phyloP scores from a whole-genome alignment of 2,329 filamentous ascomycete species.

The Cladosporium sp. region DNA sequence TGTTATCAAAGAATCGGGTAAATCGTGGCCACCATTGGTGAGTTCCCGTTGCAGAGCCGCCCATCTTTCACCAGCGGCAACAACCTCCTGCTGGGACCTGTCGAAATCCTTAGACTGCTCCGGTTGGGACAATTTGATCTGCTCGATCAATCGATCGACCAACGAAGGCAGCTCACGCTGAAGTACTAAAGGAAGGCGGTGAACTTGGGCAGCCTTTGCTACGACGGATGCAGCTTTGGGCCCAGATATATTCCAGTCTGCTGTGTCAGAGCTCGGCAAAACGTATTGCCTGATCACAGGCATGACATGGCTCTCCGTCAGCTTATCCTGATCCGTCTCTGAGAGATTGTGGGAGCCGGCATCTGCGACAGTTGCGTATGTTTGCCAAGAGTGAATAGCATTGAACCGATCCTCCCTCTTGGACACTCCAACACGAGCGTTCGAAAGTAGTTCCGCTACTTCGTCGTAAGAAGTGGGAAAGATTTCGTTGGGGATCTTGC shows the following conservation, averaged over 20 bases:
- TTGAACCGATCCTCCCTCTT: conserved; percentile 71
- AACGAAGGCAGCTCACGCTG: conserved; percentile 58
- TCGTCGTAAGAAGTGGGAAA: conserved; percentile 53
- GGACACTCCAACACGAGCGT: conserved; percentile 67
- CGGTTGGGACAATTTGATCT: conserved; percentile 70
- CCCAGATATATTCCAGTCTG: conserved; percentile 49
- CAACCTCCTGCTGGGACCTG: conserved; percentile 66
- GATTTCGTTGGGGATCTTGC: conserved; percentile 50
- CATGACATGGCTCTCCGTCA: conserved; percentile 46
- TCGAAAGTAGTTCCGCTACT: conserved; percentile 58
- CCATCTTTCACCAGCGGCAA: conserved; percentile 61
- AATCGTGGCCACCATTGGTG: conserved; percentile 25
- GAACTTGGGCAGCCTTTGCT: conserved; percentile 23
- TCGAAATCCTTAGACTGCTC: conserved; percentile 76
- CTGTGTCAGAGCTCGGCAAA: conserved; percentile 40
- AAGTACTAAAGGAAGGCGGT: conserved; percentile 38
- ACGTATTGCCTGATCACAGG: conserved; percentile 54
- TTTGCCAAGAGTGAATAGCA: conserved; percentile 65
- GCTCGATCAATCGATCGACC: conserved; percentile 58
- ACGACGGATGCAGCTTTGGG: conserved; percentile 44
- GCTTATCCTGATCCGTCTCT: conserved; percentile 42
- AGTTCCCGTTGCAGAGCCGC: conserved; percentile 51
- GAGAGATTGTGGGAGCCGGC: conserved; percentile 26
- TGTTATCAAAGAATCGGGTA: conserved; percentile 19
- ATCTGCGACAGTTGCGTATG: conserved; percentile 64